These are phyloP conservation scores for Pythium coloratum DNA, from an alignment of 352 stramenopile genomes.

Conservation along the genomic window DNA sequence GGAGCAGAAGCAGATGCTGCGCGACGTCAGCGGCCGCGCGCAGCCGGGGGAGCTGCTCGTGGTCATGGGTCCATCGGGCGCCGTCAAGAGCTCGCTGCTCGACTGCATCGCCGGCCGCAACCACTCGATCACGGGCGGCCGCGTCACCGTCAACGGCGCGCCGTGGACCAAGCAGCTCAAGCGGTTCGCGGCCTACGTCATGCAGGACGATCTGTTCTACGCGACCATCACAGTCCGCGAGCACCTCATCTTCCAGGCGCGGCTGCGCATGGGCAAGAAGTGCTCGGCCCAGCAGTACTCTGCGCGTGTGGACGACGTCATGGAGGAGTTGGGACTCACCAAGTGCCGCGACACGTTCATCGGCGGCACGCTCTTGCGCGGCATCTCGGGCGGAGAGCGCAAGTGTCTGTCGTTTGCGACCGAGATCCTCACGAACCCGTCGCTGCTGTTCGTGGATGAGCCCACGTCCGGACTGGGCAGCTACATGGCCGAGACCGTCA, in stretches of 20 bases:
- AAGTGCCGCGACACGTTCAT: constrained; percentile 63
- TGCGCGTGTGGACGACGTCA: constrained; percentile 46
- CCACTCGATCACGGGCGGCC: neutral
- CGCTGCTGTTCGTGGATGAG: constrained; percentile 86
- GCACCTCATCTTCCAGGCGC: constrained; percentile 83
- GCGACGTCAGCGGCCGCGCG: constrained; percentile 29
- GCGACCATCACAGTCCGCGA: constrained; percentile 88
- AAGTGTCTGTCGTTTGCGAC: constrained; percentile 86
- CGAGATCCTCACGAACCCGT: constrained; percentile 76
- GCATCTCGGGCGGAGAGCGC: constrained; percentile 21
- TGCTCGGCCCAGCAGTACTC: constrained; percentile 24
- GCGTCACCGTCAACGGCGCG: neutral
- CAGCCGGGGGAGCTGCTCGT: constrained; percentile 36
- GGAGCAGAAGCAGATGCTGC: constrained; percentile 32
- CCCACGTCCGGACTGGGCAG: constrained; percentile 68
- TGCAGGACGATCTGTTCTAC: constrained; percentile 91
- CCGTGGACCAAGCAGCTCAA: constrained; percentile 1
- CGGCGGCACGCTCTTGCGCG: constrained; percentile 28
- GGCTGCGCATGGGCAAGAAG: constrained; percentile 65
- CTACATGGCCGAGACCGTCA: constrained; percentile 33
- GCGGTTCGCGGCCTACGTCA: constrained; percentile 61
- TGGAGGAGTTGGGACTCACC: constrained; percentile 60
- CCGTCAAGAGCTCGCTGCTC: constrained; percentile 87
- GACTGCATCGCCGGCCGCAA: constrained; percentile 77
- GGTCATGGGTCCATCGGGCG: constrained; percentile 44